Evolutionary conservation across 768 basidiomycete genomes (phyloP).

Genomic region (Mycena metata): DNA sequence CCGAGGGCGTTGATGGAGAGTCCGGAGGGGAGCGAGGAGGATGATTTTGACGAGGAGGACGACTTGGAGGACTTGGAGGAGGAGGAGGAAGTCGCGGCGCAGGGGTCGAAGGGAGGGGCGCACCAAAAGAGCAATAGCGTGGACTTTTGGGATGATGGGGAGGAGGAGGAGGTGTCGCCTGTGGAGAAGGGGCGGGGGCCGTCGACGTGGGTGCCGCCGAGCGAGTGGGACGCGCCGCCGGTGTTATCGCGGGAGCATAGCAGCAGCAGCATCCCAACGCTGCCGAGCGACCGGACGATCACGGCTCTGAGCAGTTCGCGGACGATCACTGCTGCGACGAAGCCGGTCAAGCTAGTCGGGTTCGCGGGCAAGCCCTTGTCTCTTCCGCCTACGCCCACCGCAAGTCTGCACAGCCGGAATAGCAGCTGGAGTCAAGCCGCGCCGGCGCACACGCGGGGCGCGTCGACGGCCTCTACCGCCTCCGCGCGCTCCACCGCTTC

Average conservation of each 20-base stretch:
- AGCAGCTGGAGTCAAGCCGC: not conserved
- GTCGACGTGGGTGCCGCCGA: conserved; percentile 36
- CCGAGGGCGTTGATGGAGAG: conserved; percentile 25
- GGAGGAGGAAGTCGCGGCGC: conserved; percentile 10
- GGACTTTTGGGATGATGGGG: no score
- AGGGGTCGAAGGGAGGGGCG: not conserved
- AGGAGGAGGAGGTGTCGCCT: not conserved
- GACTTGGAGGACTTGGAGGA: no score
- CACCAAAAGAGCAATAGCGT: no score
- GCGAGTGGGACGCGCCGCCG: conserved; percentile 36
- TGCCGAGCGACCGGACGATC: conserved; percentile 29
- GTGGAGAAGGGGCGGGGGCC: conserved; percentile 1
- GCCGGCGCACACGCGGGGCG: conserved; percentile 29
- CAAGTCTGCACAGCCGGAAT: not conserved
- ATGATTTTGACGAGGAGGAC: conserved; percentile 24
- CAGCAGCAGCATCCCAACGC: not conserved
- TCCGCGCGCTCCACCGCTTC: conserved; percentile 20
- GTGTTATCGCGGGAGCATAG: conserved; percentile 5
- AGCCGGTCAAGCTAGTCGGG: conserved; percentile 31
- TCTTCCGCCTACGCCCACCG: not conserved
- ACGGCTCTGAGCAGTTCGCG: conserved; percentile 24
- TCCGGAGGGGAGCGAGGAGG: conserved; percentile 35
- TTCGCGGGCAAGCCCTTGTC: not conserved
- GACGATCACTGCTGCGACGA: conserved; percentile 26
- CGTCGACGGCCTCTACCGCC: conserved; percentile 26